phyloP scores from a whole-genome alignment of 106 monocot species.

The Dioscorea zingiberensis region DNA sequence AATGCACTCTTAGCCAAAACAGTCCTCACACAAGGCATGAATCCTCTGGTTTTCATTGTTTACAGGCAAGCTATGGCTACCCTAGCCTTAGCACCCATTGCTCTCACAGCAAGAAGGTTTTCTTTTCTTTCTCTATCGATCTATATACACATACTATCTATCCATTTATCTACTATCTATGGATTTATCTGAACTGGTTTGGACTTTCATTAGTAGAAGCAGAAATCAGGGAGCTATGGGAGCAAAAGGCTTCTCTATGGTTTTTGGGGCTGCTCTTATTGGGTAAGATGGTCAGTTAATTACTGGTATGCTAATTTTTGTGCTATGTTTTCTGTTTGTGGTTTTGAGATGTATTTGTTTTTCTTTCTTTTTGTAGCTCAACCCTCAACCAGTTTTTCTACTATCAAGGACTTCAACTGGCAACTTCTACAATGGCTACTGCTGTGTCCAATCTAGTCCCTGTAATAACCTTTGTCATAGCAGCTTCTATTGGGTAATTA shows the following conservation, averaged over 20 bases:
- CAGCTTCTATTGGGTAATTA: constrained; percentile 6
- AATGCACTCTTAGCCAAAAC: constrained; percentile 1
- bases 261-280: constrained; percentile 2
- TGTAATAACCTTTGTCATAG: constrained; percentile 10
- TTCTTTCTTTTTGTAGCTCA: neutral
- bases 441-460: constrained; percentile 4
- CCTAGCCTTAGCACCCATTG: constrained; percentile 1
- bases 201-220: neutral
- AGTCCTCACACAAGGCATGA: constrained; percentile 2
- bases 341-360: neutral
- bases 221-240: neutral
- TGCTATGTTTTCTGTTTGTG: neutral
- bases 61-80: constrained; percentile 8
- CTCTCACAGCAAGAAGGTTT: neutral
- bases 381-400: neutral
- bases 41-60: neutral
- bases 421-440: constrained; percentile 3
- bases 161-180: neutral
- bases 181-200: neutral
- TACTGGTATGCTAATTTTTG: too few species aligned
- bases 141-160: neutral
- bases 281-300: neutral
- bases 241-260: neutral
- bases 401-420: constrained; percentile 6
- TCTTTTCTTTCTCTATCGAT: neutral